A percentile compares a stretch with the other conserved stretches of the same genome.
These are phyloP conservation scores for Luzula sylvatica DNA, from an alignment of 176 grass and related monocot genomes.

Conservation along the genomic window DNA sequence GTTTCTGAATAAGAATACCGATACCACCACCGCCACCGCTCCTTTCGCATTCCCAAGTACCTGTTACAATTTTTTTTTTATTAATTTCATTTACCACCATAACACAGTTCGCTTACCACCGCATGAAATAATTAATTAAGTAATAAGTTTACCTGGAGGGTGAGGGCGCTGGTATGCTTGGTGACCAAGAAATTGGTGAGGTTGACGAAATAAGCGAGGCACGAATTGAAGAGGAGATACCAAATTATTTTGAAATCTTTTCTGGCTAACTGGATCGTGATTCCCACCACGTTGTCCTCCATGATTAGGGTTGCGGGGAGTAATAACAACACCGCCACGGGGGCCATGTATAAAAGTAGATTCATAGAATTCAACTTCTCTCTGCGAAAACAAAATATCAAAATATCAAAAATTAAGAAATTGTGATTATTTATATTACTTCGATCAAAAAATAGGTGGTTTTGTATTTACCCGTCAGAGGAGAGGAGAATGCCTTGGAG, in stretches of 20 bases:
- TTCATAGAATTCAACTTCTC: conserved; percentile 69
- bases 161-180: conserved; percentile 45
- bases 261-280: conserved; percentile 30
- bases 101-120: not conserved
- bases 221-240: conserved; percentile 49
- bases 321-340: conserved; percentile 40
- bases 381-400: conserved; percentile 7
- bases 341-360: conserved; percentile 53
- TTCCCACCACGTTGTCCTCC: conserved; percentile 44
- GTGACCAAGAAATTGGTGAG: conserved; percentile 63
- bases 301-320: conserved; percentile 47
- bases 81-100: not conserved
- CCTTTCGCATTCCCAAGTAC: conserved; percentile 30
- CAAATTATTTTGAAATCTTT: conserved; percentile 46
- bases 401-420: not conserved
- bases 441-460: too few species aligned
- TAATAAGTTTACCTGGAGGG: conserved; percentile 41
- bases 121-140: not conserved
- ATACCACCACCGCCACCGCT: conserved; percentile 23
- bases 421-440: not conserved
- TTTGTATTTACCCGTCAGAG: conserved; percentile 40
- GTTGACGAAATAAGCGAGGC: conserved; percentile 47
- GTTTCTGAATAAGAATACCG: conserved; percentile 27
- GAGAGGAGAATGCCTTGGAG: conserved; percentile 53
- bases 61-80: not conserved